These are phyloP conservation scores for Polyrhizophydium stewartii DNA, from an alignment of 371 early-diverging fungal genomes.

Conservation along the genomic window DNA sequence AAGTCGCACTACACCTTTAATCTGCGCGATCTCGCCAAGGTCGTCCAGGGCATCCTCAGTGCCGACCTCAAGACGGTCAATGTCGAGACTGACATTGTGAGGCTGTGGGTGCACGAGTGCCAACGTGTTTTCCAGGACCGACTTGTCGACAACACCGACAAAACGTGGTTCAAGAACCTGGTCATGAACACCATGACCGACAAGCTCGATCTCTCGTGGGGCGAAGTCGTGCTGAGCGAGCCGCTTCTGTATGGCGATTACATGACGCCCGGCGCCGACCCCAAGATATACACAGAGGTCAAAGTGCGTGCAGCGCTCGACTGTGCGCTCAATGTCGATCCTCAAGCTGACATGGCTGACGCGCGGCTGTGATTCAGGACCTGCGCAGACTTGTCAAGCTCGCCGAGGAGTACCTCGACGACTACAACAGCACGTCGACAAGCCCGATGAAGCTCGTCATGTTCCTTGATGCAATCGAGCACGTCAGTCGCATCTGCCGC, in stretches of 20 bases:
- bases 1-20: conserved; percentile 63
- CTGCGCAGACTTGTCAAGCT: conserved; percentile 46
- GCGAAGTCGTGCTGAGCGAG: conserved; percentile 45
- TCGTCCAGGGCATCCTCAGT: conserved; percentile 48
- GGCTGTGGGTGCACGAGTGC: conserved; percentile 56
- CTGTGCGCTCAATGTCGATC: no score
- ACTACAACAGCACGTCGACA: conserved; percentile 52
- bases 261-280: conserved; percentile 51
- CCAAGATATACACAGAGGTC: conserved; percentile 45
- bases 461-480: conserved; percentile 59
- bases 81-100: conserved; percentile 41
- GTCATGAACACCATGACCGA: conserved; percentile 35
- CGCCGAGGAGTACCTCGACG: conserved; percentile 55
- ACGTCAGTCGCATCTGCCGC: conserved; percentile 52
- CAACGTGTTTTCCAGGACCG: conserved; percentile 55
- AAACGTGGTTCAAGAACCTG: conserved; percentile 44
- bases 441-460: conserved; percentile 53
- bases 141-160: conserved; percentile 49
- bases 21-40: conserved; percentile 55
- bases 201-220: conserved; percentile 36
- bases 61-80: conserved; percentile 44
- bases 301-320: conserved; percentile 9
- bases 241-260: conserved; percentile 55
- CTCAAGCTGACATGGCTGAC: no score
- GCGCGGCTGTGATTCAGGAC: conserved; percentile 18